Evolutionary conservation across 306 rosid species (phyloP).

Genomic region (Dalbergia oliveri): DNA sequence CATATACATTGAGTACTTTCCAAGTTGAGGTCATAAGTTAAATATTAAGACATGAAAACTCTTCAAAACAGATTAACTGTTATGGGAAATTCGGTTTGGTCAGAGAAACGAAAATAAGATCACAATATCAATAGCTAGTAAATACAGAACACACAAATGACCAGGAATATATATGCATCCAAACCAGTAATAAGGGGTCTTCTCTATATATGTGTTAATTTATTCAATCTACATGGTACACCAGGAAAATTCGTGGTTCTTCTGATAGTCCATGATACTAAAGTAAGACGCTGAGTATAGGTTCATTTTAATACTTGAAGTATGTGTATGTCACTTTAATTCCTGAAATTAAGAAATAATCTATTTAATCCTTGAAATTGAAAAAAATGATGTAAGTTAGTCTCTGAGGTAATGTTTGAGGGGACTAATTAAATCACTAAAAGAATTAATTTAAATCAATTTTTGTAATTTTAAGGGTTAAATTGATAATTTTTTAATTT

Average conservation of each 20-base stretch:
- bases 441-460: too few species aligned
- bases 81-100: constrained; percentile 8
- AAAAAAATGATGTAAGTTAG: too few species aligned
- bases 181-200: constrained; percentile 31
- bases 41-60: neutral
- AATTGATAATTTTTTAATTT: too few species aligned
- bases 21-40: neutral
- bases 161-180: constrained; percentile 35
- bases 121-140: too few species aligned
- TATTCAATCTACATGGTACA: constrained; percentile 45
- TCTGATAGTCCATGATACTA: constrained; percentile 21
- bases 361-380: too few species aligned
- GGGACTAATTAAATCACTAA: too few species aligned
- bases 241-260: constrained; percentile 32
- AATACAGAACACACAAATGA: constrained; percentile 27
- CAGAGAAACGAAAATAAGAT: constrained; percentile 13
- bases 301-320: too few species aligned
- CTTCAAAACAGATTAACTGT: constrained; percentile 15
- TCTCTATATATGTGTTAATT: constrained; percentile 39
- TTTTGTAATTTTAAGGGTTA: too few species aligned
- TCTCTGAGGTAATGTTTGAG: too few species aligned
- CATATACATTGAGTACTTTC: too few species aligned
- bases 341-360: too few species aligned
- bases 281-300: neutral
- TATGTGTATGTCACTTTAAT: too few species aligned